phyloP scores from a whole-genome alignment of 2,329 filamentous ascomycete genomes.

The Pyrenophora teres region DNA sequence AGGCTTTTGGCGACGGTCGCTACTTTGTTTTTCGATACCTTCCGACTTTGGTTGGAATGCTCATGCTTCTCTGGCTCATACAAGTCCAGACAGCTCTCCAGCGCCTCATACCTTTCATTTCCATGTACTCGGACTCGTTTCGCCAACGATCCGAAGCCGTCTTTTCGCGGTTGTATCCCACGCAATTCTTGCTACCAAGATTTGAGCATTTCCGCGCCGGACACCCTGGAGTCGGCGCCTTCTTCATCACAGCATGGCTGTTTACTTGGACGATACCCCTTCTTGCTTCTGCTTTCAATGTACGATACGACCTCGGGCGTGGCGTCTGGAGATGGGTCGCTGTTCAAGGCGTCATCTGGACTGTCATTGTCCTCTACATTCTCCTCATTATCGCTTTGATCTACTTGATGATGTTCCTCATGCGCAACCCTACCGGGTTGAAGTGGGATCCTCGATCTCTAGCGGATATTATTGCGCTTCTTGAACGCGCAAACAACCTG shows the following conservation, averaged over 20 bases:
- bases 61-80: slow-evolving; percentile 77
- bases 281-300: slow-evolving; percentile 75
- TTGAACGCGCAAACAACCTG: slow-evolving; percentile 79
- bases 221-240: slow-evolving; percentile 68
- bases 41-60: slow-evolving; percentile 74
- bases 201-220: slow-evolving; percentile 71
- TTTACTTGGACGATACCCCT: slow-evolving; percentile 80
- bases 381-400: slow-evolving; percentile 64
- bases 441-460: slow-evolving; percentile 84
- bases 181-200: slow-evolving; percentile 70
- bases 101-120: slow-evolving; percentile 75
- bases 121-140: slow-evolving; percentile 70
- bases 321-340: slow-evolving; percentile 78
- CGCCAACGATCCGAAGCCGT: slow-evolving; percentile 65
- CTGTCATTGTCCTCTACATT: slow-evolving; percentile 73
- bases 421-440: slow-evolving; percentile 70
- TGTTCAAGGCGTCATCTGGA: slow-evolving; percentile 78
- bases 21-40: slow-evolving; percentile 89
- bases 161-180: slow-evolving; percentile 65
- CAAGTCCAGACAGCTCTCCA: slow-evolving; percentile 74
- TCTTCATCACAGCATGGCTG: slow-evolving; percentile 74
- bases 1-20: slow-evolving; percentile 68
- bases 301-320: slow-evolving; percentile 62
- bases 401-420: slow-evolving; percentile 68
- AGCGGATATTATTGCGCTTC: slow-evolving; percentile 77